Evolutionary conservation across 805 yeast genomes (phyloP), one percentile per base, ranked within the genome.

Genomic region (Kuraishia hungarica): DNA sequence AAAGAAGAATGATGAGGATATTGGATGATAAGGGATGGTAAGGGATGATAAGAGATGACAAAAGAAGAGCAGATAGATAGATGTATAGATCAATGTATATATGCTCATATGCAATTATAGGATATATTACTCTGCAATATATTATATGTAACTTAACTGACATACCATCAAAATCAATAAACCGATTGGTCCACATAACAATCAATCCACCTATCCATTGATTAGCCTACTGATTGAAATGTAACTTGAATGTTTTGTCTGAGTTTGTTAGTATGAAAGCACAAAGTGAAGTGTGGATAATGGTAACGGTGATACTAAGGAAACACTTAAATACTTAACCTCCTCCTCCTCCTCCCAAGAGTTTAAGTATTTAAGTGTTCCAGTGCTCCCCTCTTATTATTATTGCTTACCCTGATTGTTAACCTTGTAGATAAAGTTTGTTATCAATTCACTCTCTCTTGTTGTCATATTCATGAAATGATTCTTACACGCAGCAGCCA

Each of bases 391-490:
- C n/a, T n/a, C n/a, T n/a, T n/a, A n/a, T 15, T 11, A 43, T 39
- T 68, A 69, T 52, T 65, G 65, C 51, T 69, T 66, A 53, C 67
- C 67, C 62, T 88, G 89, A 64, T 89, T 86, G 64, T 83, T 83
- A 54, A 89, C 91, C 62, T 88, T 85, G 72, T 93, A 94, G 55
- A 94, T 75, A 66, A 93, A 94, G 63, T 88, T 91, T 43, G 97
- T 89, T 47, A 93, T 83, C 35, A 87, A 83, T 62, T 93, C 98
- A 56, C 86, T 83, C 64, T 93, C 99, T 61, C 88, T 83, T 2
- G 83, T 82, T 24, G 73, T 57, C 53, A 64, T 68, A 39, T 67
- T 73, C 59, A 77, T 62, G 61, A 92, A 89, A 68, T 93, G 97
- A 55, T 78, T 79, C 68, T 82, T 85, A 24, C 84, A 83, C 24